phyloP scores from a whole-genome alignment of 2,329 filamentous ascomycete species.

The Exserohilum rostratum region DNA sequence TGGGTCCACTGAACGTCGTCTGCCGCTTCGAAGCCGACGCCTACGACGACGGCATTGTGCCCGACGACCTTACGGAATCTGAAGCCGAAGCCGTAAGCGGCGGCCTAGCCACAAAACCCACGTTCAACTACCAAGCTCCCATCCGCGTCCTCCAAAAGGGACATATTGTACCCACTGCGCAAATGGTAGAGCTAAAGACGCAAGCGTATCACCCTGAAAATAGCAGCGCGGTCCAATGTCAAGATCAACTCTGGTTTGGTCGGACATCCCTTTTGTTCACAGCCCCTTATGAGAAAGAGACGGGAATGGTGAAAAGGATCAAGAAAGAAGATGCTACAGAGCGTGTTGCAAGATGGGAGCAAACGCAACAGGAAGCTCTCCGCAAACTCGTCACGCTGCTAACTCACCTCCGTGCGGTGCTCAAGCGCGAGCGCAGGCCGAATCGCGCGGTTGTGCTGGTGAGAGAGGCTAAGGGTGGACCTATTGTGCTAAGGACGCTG shows the following conservation, averaged over 20 bases:
- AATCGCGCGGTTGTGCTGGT: slow-evolving; percentile 22
- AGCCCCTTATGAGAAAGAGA: slow-evolving; percentile 22
- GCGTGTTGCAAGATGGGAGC: slow-evolving; percentile 31
- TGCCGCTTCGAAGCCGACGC: slow-evolving; percentile 40
- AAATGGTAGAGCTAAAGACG: slow-evolving; percentile 38
- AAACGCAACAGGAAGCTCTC: slow-evolving; percentile 27
- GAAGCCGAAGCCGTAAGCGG: slow-evolving; percentile 21
- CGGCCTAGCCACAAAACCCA: slow-evolving; percentile 14
- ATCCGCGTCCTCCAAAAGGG: slow-evolving; percentile 35
- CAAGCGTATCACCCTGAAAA: slow-evolving; percentile 19
- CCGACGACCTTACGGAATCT: slow-evolving; percentile 15
- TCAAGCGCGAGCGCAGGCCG: slow-evolving; percentile 22
- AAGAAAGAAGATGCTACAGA: slow-evolving; percentile 24
- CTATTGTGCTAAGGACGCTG: slow-evolving; percentile 25
- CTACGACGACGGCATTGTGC: slow-evolving; percentile 24
- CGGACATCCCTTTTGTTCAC: slow-evolving; percentile 35
- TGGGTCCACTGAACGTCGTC: slow-evolving; percentile 35
- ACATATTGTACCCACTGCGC: slow-evolving; percentile 25
- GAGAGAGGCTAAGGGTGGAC: slow-evolving; percentile 23
- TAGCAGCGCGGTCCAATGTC: slow-evolving; percentile 16
- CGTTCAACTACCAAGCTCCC: slow-evolving; percentile 22
- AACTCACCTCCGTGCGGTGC: slow-evolving; percentile 11
- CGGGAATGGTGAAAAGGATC: slow-evolving; percentile 17
- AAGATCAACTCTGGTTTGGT: slow-evolving; percentile 43
- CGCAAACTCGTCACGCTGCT: slow-evolving; percentile 31